Base-by-base conservation (phyloP, 352 stramenopile species). In the Phytophthora sp. region DNA sequence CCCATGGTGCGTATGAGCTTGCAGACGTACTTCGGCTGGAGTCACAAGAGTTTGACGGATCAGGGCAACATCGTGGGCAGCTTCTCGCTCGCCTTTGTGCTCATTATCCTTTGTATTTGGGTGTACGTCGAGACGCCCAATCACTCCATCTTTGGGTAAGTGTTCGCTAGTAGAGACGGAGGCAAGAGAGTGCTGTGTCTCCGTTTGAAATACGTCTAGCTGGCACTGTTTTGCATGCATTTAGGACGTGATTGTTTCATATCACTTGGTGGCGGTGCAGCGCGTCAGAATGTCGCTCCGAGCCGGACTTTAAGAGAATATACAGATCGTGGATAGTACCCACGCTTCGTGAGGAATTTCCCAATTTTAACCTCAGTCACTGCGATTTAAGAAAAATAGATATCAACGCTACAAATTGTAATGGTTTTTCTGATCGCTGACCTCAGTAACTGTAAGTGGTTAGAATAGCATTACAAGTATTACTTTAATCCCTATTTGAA, bases 21-120 rank as follows among this genome's bases (percentile, higher is more conserved):
- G 39, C 82, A 90, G 60, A 89, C 79, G 54, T 90, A 90, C 68
- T 90, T 89, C 49, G 82, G 82, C 41, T 90, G 82, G 82, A 90
- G 82, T 52, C 79, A 90, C 79, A 89, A 90, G 77, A 84, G 75
- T 75, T 62, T 90, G 38, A 90, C 79, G 59, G 82, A 90, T 58
- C 82, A 90, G 49, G 82, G 82, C 69, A 90, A 90, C 74, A 85
- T 90, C 47, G 79, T 90, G 13, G 80, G 79, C 57, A 85, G 67
- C 61, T 90, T 91, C 60, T 85, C 71, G 62, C 73, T 90, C 29
- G 81, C 82, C 8, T 79, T 89, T 51, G 71, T 89, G 58, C 82
- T 92, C 50, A 66, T 85, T 46, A 72, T 89, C 41, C 66, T 90
- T 29, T 90, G 82, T 64, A 74, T 92, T 51, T 92, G 84, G 84